Evolutionary conservation across 2,329 filamentous ascomycete species (phyloP).

Genomic region (Fusarium tuaranense): DNA sequence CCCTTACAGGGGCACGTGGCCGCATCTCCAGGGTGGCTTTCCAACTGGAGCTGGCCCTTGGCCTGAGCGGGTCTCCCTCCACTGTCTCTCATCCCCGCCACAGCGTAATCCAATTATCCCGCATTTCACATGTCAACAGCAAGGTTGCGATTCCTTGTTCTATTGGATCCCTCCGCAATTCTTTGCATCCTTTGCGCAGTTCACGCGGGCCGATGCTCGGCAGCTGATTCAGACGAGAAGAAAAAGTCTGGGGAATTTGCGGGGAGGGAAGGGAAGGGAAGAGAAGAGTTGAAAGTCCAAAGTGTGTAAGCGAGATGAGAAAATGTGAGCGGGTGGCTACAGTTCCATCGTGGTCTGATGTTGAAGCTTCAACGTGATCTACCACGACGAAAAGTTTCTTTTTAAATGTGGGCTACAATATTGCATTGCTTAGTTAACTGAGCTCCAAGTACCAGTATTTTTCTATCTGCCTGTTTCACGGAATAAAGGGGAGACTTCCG

Average conservation of each 20-base stretch:
- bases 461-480: not conserved
- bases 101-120: slow-evolving; percentile 30
- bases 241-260: slow-evolving; percentile 38
- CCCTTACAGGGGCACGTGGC: slow-evolving; percentile 33
- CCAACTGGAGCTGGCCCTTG: not conserved
- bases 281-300: not conserved
- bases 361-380: slow-evolving; percentile 14
- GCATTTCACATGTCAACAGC: slow-evolving; percentile 35
- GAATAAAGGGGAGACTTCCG: slow-evolving; percentile 5
- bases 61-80: not conserved
- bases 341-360: slow-evolving; percentile 15
- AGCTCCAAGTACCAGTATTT: not conserved
- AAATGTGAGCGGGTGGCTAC: slow-evolving; percentile 1
- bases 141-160: not conserved
- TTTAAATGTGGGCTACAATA: not conserved
- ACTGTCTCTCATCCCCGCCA: not conserved
- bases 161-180: slow-evolving; percentile 30
- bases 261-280: slow-evolving; percentile 6
- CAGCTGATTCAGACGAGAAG: slow-evolving; percentile 28
- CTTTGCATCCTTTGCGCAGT: not conserved
- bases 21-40: slow-evolving; percentile 24
- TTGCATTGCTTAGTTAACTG: not conserved
- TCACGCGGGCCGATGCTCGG: slow-evolving; percentile 28
- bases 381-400: slow-evolving; percentile 5
- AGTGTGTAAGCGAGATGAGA: not conserved